Base-by-base conservation (phyloP, 148 eudicot genomes). In the Rhododendron williamsianum region DNA sequence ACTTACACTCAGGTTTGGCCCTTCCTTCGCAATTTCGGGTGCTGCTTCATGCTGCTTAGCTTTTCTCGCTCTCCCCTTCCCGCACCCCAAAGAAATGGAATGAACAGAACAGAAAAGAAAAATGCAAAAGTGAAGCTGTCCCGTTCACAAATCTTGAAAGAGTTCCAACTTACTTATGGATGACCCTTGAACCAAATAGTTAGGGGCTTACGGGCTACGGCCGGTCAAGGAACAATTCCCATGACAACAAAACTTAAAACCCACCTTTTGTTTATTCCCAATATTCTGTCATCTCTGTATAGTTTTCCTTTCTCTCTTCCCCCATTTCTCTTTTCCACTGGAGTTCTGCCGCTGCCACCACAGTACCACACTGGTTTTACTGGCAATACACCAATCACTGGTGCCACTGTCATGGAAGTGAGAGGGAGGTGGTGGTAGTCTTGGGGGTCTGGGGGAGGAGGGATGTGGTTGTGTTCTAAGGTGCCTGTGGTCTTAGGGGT, bases 1-100 rank as follows among this genome's bases (percentile, higher is more conserved):
- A 94, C 96, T 79, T 95, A 97, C 87, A 94, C 91, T 45, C 97
- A 97, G 98, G 99, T 95, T 87, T 76, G 46, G 27, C 51, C 65
- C 25, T 54, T 56, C 56, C 69, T 23, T 9, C 6, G 52, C 10
- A 8, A 15, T 79, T 82, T 81, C 36, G 23, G 51, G 67, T 36
- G 45, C 48, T 46, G 77, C 51, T 65, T 63, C 79, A 72, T 27
- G 86, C 60, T 72, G 63, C 46, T 74, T 78, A 76, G 72, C 3
- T 77, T 33, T 74, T 60, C 10, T 30, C 23, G 30, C 12, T 33
- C 15, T 9, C 81, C 27, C 52, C 33, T 27, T 18, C 30, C 36
- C 58, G 5, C 81, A 25, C 36, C 27, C 7, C 25, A 46, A 78
- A 45, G 27, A 48, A 10, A 46, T 1, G 54, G 19, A 41, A 76